A percentile compares a stretch with the other conserved stretches of the same genome.
Evolutionary conservation across 129 eudicot genomes (phyloP).

Genomic region (Tagetes patula): DNA sequence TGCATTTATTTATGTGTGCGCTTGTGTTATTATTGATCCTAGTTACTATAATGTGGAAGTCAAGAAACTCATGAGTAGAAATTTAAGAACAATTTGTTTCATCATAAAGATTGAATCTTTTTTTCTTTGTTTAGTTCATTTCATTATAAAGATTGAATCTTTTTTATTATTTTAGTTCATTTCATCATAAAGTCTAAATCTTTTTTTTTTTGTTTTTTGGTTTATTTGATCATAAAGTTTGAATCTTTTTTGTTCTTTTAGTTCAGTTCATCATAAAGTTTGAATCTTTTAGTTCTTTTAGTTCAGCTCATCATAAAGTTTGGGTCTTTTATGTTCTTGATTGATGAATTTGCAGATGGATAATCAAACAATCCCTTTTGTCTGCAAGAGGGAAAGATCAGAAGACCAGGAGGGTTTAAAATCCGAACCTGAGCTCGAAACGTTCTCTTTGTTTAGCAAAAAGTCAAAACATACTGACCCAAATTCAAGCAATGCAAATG

Average conservation of each 20-base stretch:
- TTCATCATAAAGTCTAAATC: too few relatives aligned
- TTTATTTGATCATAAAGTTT: too few relatives aligned
- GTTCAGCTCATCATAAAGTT: constrained; percentile 11
- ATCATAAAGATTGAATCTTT: too few relatives aligned
- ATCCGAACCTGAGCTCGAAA: constrained; percentile 38
- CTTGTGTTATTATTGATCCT: background rate
- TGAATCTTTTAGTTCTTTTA: background rate
- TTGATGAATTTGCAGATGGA: constrained; percentile 21
- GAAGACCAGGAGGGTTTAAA: constrained; percentile 35
- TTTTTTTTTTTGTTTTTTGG: too few relatives aligned
- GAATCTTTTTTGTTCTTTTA: too few relatives aligned
- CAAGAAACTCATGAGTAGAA: background rate
- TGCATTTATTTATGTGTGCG: constrained; percentile 1
- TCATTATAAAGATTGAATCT: too few relatives aligned
- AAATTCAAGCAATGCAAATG: constrained; percentile 46
- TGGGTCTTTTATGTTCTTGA: constrained; percentile 11
- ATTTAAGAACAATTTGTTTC: background rate
- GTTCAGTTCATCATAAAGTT: too few relatives aligned
- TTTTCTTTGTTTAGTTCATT: too few relatives aligned
- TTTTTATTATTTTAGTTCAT: too few relatives aligned
- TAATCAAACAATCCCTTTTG: constrained; percentile 39
- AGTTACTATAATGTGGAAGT: too few relatives aligned
- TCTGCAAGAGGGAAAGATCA: constrained; percentile 58
- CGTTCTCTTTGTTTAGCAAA: constrained; percentile 47
- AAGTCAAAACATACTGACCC: constrained; percentile 54